phyloP scores from a whole-genome alignment of 768 basidiomycete genomes.

The Trametes coccinea region DNA sequence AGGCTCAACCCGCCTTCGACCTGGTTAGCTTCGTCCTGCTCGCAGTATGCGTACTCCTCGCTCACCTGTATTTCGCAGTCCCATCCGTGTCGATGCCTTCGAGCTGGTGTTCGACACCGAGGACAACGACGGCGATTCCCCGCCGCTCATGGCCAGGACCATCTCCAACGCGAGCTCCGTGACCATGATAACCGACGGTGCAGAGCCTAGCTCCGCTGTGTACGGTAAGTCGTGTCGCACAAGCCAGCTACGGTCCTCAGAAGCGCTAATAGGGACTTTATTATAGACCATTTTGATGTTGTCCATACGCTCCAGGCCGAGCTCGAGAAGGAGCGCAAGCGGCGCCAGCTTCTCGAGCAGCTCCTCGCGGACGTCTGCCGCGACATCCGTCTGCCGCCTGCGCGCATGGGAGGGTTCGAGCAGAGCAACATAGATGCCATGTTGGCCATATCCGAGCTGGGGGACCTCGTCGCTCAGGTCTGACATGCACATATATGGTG shows the following conservation, averaged over 20 bases:
- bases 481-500: no score
- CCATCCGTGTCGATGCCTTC: neutral
- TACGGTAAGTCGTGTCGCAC: no score
- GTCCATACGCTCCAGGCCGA: neutral
- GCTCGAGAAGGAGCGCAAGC: neutral
- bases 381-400: neutral
- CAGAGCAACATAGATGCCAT: no score
- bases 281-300: no score
- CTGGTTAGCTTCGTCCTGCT: neutral
- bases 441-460: neutral
- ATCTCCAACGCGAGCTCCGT: no score
- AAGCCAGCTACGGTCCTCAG: no score
- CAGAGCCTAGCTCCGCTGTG: no score
- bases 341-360: neutral
- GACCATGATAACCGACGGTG: no score
- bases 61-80: neutral
- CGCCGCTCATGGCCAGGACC: neutral
- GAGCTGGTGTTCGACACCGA: neutral
- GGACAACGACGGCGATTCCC: neutral
- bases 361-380: neutral
- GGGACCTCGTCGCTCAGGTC: neutral
- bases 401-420: no score
- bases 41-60: neutral
- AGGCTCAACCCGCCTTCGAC: neutral
- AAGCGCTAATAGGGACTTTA: no score